Evolutionary conservation across 2,329 filamentous ascomycete genomes (phyloP).

Genomic region (Colletotrichum abscissum): DNA sequence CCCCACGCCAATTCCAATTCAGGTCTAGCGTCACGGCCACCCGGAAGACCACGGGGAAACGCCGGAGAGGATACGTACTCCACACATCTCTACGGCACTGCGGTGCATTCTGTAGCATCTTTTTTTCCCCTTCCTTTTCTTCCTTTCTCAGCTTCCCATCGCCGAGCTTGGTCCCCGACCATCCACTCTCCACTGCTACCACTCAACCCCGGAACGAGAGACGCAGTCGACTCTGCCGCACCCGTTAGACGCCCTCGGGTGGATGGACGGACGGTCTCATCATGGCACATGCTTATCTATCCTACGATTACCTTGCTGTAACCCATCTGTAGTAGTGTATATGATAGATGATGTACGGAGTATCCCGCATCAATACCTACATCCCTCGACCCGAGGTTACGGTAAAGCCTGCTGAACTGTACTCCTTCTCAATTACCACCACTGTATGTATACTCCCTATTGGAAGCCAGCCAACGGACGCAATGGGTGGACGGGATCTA

Average conservation of each 20-base stretch:
- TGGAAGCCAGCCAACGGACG: background rate
- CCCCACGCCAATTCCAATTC: background rate
- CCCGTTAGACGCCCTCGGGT: background rate
- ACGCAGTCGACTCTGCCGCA: background rate
- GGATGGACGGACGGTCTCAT: background rate
- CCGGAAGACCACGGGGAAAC: conserved; percentile 32
- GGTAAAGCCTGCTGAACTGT: background rate
- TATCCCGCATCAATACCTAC: background rate
- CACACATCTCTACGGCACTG: background rate
- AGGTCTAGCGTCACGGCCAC: conserved; percentile 15
- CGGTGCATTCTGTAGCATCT: background rate
- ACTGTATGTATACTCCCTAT: background rate
- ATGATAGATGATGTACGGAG: background rate
- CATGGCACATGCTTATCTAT: conserved; percentile 7
- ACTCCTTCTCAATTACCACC: no score
- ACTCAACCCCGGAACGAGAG: background rate
- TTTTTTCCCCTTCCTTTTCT: background rate
- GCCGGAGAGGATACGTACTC: conserved; percentile 29
- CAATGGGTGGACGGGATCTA: background rate
- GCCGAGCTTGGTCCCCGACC: background rate
- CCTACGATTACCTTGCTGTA: background rate
- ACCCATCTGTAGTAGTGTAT: background rate
- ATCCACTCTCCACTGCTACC: background rate
- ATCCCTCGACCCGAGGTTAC: conserved; percentile 8
- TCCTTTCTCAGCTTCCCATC: background rate